A percentile compares a stretch with the other conserved stretches of the same genome.
These are phyloP conservation scores for Suillus fuscotomentosus DNA, from an alignment of 768 basidiomycete genomes.

Conservation along the genomic window DNA sequence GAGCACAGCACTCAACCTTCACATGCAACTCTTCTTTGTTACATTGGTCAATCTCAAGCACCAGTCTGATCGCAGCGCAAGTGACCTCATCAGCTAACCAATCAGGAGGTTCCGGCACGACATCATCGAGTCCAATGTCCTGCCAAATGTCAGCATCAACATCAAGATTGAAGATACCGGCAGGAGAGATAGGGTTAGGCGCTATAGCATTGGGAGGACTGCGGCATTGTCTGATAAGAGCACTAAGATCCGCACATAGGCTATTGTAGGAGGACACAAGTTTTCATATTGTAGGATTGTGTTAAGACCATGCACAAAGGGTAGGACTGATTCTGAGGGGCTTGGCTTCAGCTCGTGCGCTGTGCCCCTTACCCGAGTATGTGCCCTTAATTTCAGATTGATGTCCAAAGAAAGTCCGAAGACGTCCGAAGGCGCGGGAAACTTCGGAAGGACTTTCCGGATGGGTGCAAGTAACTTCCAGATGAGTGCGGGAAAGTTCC, in stretches of 20 bases:
- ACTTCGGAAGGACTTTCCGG: no score
- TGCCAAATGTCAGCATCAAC: neutral
- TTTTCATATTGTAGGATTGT: neutral
- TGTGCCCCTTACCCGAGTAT: no score
- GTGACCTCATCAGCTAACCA: neutral
- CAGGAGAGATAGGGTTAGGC: neutral
- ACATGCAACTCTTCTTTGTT: neutral
- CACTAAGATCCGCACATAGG: neutral
- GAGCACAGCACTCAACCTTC: neutral
- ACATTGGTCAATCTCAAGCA: neutral
- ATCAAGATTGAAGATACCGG: neutral
- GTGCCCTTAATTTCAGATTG: no score
- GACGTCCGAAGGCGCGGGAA: no score
- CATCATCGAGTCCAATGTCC: neutral
- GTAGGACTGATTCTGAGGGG: no score
- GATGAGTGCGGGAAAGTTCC: no score
- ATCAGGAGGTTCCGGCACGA: neutral
- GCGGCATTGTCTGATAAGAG: neutral
- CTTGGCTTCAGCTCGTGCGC: no score
- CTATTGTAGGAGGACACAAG: neutral
- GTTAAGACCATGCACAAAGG: no score
- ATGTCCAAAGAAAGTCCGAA: no score
- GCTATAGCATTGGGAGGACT: neutral
- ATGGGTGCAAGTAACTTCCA: no score
- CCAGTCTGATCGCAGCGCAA: neutral